A percentile compares a stretch with the other conserved stretches of the same genome.
phyloP scores from a whole-genome alignment of 2,329 filamentous ascomycete genomes.

The Calcarisporium arbuscula region DNA sequence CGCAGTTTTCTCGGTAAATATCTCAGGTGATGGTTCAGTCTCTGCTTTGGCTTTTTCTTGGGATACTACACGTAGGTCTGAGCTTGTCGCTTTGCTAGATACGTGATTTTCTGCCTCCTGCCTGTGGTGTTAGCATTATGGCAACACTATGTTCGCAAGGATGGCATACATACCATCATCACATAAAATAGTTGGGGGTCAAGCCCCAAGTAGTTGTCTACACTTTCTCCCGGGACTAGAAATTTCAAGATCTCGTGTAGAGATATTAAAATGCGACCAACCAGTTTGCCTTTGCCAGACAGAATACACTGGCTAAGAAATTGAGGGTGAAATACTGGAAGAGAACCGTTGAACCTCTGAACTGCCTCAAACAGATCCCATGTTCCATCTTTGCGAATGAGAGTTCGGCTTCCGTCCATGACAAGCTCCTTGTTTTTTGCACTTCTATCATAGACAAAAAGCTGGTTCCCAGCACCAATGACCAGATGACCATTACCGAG shows the following conservation, averaged over 20 bases:
- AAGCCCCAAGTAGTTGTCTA: constrained; percentile 72
- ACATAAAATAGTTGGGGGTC: constrained; percentile 53
- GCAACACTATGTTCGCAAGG: no score
- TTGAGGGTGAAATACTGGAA: constrained; percentile 89
- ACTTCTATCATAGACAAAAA: constrained; percentile 78
- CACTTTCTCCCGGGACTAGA: constrained; percentile 69
- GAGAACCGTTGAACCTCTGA: constrained; percentile 74
- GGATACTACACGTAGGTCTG: no score
- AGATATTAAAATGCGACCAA: constrained; percentile 65
- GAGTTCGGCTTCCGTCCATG: constrained; percentile 44
- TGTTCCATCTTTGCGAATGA: constrained; percentile 40
- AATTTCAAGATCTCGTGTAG: constrained; percentile 76
- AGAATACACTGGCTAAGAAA: constrained; percentile 83
- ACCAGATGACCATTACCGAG: constrained; percentile 77
- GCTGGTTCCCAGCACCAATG: constrained; percentile 83
- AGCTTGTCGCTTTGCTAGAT: no score
- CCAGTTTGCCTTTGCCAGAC: constrained; percentile 65
- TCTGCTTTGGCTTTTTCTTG: no score
- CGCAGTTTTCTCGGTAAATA: constrained; percentile 67
- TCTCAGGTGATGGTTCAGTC: no score
- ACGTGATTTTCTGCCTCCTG: no score
- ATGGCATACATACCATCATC: no score
- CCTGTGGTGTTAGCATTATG: no score
- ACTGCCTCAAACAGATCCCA: constrained; percentile 77
- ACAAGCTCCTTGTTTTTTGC: constrained; percentile 59